Evolutionary conservation across 169 alveolate genomes (phyloP), one percentile per base, ranked within the genome.

Genomic region (Cardiosporidium cionae): DNA sequence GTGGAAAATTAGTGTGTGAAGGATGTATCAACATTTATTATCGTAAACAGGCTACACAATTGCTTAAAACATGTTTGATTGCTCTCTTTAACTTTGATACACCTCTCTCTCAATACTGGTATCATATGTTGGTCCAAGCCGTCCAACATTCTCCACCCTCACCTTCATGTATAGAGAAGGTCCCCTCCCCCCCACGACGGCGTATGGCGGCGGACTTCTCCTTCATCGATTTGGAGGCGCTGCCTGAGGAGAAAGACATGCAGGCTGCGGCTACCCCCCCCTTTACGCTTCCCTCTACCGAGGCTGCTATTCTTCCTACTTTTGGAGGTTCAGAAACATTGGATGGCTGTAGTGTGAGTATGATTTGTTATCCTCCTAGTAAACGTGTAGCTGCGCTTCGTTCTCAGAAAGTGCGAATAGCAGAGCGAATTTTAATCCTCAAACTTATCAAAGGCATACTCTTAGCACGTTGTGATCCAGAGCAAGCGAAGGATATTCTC

Each of bases 61-160:
- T 74, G 44, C 74, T 74, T 53, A 74, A 74, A 65, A 69, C 52
- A 53, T 62, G 52, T 16, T 34, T 74, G 44, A 68, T 65, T 53
- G 74, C 70, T 36, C 74, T 74, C 2, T 25, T 74, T 7, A 52
- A 74, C 62, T 64, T 74, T 70, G 54, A 52, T 25, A 25, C 74
- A 0, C 80, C 80, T 7, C 74, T 74, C 0, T 74, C 80, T 31
- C 31, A 63, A 4, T 74, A 53, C 22, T 74, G 80, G 80, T 52
- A 67, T 31, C 74, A 52, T 65, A 65, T 68, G 3, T 52, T 67
- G 2, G 31, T 67, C 4, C 74, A 67, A 16, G 74, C 74, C 53
- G 74, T 67, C 4, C n/a, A n/a, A n/a, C n/a, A n/a, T n/a, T n/a
- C n/a, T n/a, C n/a, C n/a, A n/a, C n/a, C n/a, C n/a, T n/a, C n/a